phyloP scores from a whole-genome alignment of 352 stramenopile species.

The Phytophthora vignae region DNA sequence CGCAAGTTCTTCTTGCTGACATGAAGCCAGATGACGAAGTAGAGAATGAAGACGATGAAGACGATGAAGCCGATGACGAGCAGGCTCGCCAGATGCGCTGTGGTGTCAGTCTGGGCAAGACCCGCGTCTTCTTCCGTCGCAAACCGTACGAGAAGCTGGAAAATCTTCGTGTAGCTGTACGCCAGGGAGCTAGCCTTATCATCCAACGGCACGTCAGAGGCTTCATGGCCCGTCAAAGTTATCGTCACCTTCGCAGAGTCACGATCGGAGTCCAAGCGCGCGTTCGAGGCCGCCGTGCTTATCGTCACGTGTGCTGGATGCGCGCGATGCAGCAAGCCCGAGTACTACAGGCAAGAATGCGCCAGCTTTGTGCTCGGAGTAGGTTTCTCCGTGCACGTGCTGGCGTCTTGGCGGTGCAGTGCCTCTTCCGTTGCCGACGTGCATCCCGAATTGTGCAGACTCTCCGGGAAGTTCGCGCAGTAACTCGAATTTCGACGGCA shows the following conservation, averaged over 20 bases:
- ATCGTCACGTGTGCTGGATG: slow-evolving; percentile 48
- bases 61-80: slow-evolving; percentile 35
- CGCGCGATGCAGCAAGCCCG: slow-evolving; percentile 50
- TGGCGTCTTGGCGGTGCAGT: slow-evolving; percentile 58
- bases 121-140: slow-evolving; percentile 96
- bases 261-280: slow-evolving; percentile 58
- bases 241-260: slow-evolving; percentile 35
- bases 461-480: slow-evolving; percentile 54
- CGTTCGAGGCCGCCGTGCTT: slow-evolving; percentile 47
- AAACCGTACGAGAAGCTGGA: slow-evolving; percentile 94
- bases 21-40: slow-evolving; percentile 13
- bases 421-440: slow-evolving; percentile 51
- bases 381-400: slow-evolving; percentile 50
- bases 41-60: slow-evolving; percentile 9
- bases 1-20: slow-evolving; percentile 33
- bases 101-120: slow-evolving; percentile 87
- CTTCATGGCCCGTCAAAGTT: slow-evolving; percentile 51
- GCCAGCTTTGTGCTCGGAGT: slow-evolving; percentile 46
- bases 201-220: slow-evolving; percentile 68
- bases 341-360: slow-evolving; percentile 56
- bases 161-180: slow-evolving; percentile 50
- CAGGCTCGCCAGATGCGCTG: slow-evolving; percentile 31
- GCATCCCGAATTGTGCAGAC: slow-evolving; percentile 45
- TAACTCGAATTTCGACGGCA: slow-evolving; percentile 43
- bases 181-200: slow-evolving; percentile 42